Conservation (phyloP, 805 yeast species). For the Ogataea nonfermentans region DNA sequence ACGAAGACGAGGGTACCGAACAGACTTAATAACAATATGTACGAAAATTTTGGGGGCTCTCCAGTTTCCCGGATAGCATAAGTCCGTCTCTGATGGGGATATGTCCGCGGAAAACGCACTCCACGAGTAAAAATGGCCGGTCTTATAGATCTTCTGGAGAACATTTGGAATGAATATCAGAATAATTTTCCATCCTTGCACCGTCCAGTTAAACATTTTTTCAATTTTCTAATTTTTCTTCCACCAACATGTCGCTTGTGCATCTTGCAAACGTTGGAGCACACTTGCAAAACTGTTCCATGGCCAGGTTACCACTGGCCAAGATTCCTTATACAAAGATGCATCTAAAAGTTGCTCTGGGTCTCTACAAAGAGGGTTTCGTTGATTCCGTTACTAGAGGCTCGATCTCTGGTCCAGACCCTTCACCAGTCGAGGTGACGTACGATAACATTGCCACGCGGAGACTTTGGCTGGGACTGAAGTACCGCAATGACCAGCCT, state of each 20-base stretch:
- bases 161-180: conserved; percentile 1
- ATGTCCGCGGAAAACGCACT: conserved; percentile 3
- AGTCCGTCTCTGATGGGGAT: conserved; percentile 5
- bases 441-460: conserved; percentile 84
- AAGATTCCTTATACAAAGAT: conserved; percentile 79
- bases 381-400: conserved; percentile 83
- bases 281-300: conserved; percentile 83
- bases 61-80: conserved; percentile 22
- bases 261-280: conserved; percentile 82
- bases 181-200: conserved; percentile 3
- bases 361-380: conserved; percentile 89
- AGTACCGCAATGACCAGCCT: conserved; percentile 77
- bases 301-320: conserved; percentile 70
- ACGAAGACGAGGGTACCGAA: conserved; percentile 44
- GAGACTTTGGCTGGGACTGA: conserved; percentile 87
- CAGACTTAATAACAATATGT: conserved; percentile 42
- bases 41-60: conserved; percentile 39
- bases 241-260: conserved; percentile 71
- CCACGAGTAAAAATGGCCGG: neutral
- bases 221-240: conserved; percentile 2
- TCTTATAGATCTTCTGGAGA: conserved; percentile 6
- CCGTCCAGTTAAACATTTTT: neutral
- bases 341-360: conserved; percentile 80
- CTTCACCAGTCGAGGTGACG: conserved; percentile 69
- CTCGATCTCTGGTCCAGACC: conserved; percentile 80